These are phyloP conservation scores for Acanthamoeba comandoni DNA, from an alignment of 208 protist species.

Conservation along the genomic window DNA sequence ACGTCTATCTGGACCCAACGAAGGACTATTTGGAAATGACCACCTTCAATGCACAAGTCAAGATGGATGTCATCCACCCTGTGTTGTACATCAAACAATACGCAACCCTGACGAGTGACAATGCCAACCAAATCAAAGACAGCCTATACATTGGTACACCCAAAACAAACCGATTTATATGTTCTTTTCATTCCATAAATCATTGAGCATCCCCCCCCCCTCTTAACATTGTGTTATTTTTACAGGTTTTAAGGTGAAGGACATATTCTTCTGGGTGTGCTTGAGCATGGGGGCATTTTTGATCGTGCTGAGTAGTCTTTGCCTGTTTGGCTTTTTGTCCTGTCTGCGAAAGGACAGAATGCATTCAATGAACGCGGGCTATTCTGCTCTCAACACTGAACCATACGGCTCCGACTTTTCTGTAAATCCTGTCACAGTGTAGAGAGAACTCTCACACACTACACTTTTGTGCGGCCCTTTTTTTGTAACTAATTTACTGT, in stretches of 20 bases:
- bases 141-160: neutral
- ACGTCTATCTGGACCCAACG: constrained; percentile 63
- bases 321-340: neutral
- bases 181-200: neutral
- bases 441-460: too few species aligned
- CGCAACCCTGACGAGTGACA: constrained; percentile 34
- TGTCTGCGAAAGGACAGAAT: constrained; percentile 14
- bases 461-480: too few species aligned
- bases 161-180: neutral
- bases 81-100: constrained; percentile 31
- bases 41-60: constrained; percentile 10
- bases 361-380: neutral
- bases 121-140: constrained; percentile 56
- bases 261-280: constrained; percentile 26
- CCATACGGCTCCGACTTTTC: neutral
- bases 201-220: neutral
- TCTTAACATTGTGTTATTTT: constrained; percentile 16
- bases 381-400: neutral
- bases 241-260: constrained; percentile 22
- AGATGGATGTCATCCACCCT: constrained; percentile 63
- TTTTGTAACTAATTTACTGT: too few species aligned
- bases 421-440: neutral
- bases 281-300: constrained; percentile 3
- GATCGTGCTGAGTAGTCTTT: neutral
- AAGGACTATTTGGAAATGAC: constrained; percentile 68